phyloP scores from a whole-genome alignment of 2,329 filamentous ascomycete genomes.

The Botrytis tulipae region DNA sequence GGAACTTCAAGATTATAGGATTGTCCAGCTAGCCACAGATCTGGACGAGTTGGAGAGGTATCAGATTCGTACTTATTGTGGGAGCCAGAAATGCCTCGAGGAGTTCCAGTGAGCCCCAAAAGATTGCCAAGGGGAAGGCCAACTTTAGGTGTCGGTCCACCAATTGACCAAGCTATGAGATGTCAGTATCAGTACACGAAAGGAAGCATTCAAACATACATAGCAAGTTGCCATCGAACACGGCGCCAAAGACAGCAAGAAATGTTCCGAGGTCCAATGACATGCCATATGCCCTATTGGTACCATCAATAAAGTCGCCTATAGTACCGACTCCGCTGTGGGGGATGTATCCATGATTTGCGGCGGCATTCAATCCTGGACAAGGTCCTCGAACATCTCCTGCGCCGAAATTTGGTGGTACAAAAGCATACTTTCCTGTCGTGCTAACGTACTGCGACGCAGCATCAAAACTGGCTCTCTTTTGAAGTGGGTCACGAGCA shows the following conservation, averaged over 20 bases:
- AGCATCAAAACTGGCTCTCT: slow-evolving; percentile 4
- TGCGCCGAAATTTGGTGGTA: slow-evolving; percentile 27
- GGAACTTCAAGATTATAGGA: slow-evolving; percentile 7
- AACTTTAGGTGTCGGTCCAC: slow-evolving; percentile 5
- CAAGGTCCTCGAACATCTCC: slow-evolving; percentile 33
- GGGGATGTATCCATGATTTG: slow-evolving; percentile 44
- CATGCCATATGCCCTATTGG: slow-evolving; percentile 18
- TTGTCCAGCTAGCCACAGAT: slow-evolving; percentile 39
- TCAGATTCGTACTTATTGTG: slow-evolving; percentile 55
- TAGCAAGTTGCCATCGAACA: slow-evolving; percentile 1
- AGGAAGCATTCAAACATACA: neutral
- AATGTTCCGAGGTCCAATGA: slow-evolving; percentile 4
- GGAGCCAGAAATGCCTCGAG: slow-evolving; percentile 46
- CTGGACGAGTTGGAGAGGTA: slow-evolving; percentile 49
- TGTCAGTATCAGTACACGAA: neutral
- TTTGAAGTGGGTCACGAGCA: neutral
- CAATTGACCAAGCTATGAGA: slow-evolving; percentile 4
- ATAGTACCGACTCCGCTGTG: slow-evolving; percentile 38
- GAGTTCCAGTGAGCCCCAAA: slow-evolving; percentile 37
- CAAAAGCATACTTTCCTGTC: slow-evolving; percentile 23
- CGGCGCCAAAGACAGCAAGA: slow-evolving; percentile 8
- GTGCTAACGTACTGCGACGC: slow-evolving; percentile 14
- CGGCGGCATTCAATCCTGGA: slow-evolving; percentile 43
- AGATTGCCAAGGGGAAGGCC: slow-evolving; percentile 29
- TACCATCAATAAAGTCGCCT: slow-evolving; percentile 38